Base-by-base conservation (phyloP, 2,329 filamentous ascomycete species). In the Penicillium italicum region DNA sequence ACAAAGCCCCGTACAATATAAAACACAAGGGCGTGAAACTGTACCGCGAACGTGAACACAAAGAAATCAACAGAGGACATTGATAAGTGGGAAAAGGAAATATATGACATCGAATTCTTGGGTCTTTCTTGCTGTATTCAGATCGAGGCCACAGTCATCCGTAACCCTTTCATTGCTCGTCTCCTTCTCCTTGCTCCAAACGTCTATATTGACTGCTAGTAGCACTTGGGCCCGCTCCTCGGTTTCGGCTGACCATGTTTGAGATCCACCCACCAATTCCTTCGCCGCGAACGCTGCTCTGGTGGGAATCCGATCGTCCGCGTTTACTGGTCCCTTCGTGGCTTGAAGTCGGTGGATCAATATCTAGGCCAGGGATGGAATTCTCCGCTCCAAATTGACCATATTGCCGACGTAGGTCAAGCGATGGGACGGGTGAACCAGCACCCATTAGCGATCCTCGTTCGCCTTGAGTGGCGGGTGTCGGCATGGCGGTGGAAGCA, bases 401-500 rank as follows among this genome's bases (percentile, higher is more conserved):
- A 62, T 69, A 72, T 41, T 68, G 72, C 50, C 71, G 68, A 64
- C 87, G 84, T 44, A 91, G 83, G 63, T 90, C 87, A 62, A 91
- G 84, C 11, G 88, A 92, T 33, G 88, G 88, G 9, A 89, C 83
- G 1, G 90, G 90, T n/a, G 92, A 96, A 41, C 85, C 85, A 37
- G 82, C 82, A 42, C 86, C 84, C 73, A 96, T 86, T 11, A 96
- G 79, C 3, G 91, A 91, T n/a, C 89, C 90, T 9, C 87, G 86
- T 75, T 97, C 91, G 12, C 86, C 87, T 56, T 86, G 82, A 1
- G 90, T 80, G 42, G 86, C 85, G 1, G 93, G 92, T 0, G 93
- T 96, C 5, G 85, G 84, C 76, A 90, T 87, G 11, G 87, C 84
- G 2, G 90, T 92, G 26, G 90, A 94, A 34, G 92, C 90, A 73